Evolutionary conservation across 371 early-diverging fungal species (phyloP), one percentile per base, ranked within the genome.

Genomic region (Apophysomyces sp.): DNA sequence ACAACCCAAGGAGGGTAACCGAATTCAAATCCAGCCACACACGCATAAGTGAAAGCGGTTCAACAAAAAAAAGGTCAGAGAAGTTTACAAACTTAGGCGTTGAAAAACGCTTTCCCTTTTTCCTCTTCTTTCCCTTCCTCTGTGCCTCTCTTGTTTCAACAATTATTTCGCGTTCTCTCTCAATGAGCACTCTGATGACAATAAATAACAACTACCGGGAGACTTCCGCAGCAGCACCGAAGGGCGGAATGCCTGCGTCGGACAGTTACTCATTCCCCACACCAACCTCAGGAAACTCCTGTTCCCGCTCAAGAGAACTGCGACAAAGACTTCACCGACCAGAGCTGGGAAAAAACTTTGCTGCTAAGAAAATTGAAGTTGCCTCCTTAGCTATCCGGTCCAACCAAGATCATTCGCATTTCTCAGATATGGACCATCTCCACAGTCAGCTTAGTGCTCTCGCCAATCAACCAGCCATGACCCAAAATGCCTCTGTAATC

Each of bases 331-430:
- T 44, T 9, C 21, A 44, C 4, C 49, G 49, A 4, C 49, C 62
- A 24, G 69, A 69, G 29, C 53, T 65, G 1, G 69, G 64, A 0
- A 61, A 57, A 52, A 60, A 30, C 11, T 64, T 61, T 59, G 65
- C 68, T 21, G 37, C 65, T 4, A 39, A 52, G 49, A 58, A 59
- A 11, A 65, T 69, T 31, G 60, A 69, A 60, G 53, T 69, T 11
- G 69, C 69, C 6, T 53, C 65, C 24, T 55, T 69, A 13, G 65
- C 62, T 36, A 69, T 69, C 54, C 55, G 57, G 11, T 44, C 66
- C 7, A 63, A 51, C n/a, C 44, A 36, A 16, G 36, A 58, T 15
- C 66, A 60, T 24, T 57, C 55, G 13, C 34, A 26, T 36, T 36
- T 57, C 28, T 15, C 40, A 13, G 40, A 57, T 12, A 15, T 44